These are phyloP conservation scores for Nannizzia gypsea DNA, from an alignment of 2,329 filamentous ascomycete species.

Conservation along the genomic window DNA sequence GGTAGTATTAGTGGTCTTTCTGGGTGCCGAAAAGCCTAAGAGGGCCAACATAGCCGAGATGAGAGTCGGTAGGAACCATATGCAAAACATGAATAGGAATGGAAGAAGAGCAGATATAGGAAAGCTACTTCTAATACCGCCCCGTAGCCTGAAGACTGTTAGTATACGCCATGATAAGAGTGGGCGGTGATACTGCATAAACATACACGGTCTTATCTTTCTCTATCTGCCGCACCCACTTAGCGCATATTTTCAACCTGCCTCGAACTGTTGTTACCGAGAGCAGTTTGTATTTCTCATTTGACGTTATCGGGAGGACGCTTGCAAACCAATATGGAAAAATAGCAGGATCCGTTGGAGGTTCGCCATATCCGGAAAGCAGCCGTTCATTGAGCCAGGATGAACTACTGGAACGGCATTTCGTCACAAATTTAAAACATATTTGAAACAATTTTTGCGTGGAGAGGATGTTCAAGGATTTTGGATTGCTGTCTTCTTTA, in stretches of 20 bases:
- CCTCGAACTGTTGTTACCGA: constrained; percentile 64
- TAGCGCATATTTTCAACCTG: constrained; percentile 68
- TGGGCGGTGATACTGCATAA: neutral
- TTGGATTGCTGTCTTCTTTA: constrained; percentile 6
- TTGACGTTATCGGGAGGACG: constrained; percentile 62
- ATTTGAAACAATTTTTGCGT: constrained; percentile 49
- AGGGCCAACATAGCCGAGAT: neutral
- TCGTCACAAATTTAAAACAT: constrained; percentile 54
- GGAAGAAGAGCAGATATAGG: constrained; percentile 4
- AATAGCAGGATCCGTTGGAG: constrained; percentile 59
- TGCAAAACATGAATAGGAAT: constrained; percentile 3
- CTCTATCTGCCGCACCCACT: constrained; percentile 66
- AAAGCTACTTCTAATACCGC: neutral
- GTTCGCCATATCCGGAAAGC: constrained; percentile 62
- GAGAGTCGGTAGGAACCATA: constrained; percentile 3
- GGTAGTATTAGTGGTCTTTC: neutral
- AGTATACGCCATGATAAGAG: neutral
- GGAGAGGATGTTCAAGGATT: constrained; percentile 12
- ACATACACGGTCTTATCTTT: constrained; percentile 52
- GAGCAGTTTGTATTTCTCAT: constrained; percentile 68
- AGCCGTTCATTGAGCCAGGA: constrained; percentile 65
- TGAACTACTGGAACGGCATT: constrained; percentile 56
- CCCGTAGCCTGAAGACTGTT: neutral
- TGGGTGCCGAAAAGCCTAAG: neutral
- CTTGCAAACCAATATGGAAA: constrained; percentile 90